A percentile compares a stretch with the other conserved stretches of the same genome.
These are phyloP conservation scores for Turritis glabra DNA, from an alignment of 345 rosid genomes.

Conservation along the genomic window DNA sequence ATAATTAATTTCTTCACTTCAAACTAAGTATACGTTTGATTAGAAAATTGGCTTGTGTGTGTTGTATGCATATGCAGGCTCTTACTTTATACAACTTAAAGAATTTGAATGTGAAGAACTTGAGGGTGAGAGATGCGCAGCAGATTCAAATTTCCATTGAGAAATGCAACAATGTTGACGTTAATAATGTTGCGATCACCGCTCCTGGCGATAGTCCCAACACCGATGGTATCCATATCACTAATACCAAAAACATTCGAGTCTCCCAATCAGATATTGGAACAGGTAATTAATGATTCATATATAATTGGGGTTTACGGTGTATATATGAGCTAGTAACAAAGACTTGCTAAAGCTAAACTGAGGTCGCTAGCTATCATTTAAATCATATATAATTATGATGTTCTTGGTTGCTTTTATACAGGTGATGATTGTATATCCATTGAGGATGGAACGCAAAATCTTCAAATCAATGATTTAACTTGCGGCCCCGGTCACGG, in stretches of 20 bases:
- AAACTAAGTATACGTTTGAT: conserved; percentile 42
- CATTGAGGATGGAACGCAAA: conserved; percentile 40
- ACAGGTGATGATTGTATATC: conserved; percentile 94
- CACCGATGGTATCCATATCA: conserved; percentile 90
- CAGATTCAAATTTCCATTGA: conserved; percentile 70
- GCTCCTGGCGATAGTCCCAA: conserved; percentile 76
- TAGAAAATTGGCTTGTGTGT: conserved; percentile 35
- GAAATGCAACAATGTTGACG: conserved; percentile 48
- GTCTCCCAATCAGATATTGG: conserved; percentile 50
- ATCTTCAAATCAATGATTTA: conserved; percentile 33
- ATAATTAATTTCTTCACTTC: conserved; percentile 47
- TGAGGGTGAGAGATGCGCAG: conserved; percentile 67
- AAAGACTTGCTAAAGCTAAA: not conserved
- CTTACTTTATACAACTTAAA: conserved; percentile 60
- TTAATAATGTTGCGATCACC: conserved; percentile 46
- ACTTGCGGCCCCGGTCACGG: conserved; percentile 43
- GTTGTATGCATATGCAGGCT: conserved; percentile 49
- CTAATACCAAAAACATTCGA: conserved; percentile 57
- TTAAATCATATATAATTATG: conserved; percentile 42
- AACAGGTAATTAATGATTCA: conserved; percentile 59
- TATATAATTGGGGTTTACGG: conserved; percentile 39
- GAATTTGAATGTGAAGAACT: conserved; percentile 49
- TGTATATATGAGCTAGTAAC: not conserved
- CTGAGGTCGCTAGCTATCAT: conserved; percentile 37
- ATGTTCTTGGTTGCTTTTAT: conserved; percentile 36